These are phyloP conservation scores for Halenospora varia DNA, from an alignment of 495 filamentous ascomycete genomes.

Conservation along the genomic window DNA sequence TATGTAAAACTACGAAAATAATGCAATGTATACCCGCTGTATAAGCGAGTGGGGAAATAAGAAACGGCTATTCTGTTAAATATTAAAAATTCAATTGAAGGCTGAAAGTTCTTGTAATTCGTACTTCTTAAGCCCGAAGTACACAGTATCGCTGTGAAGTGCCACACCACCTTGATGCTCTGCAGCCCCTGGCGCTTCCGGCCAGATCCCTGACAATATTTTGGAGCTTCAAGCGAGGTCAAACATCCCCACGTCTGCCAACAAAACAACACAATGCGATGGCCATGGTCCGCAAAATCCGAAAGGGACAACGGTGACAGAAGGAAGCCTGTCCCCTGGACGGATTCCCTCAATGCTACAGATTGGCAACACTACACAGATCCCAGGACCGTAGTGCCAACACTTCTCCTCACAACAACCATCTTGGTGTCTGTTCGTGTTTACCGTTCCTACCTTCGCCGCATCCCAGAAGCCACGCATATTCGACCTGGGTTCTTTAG, in stretches of 20 bases:
- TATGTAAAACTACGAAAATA: not conserved
- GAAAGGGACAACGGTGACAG: conserved; percentile 18
- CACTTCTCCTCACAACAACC: conserved; percentile 63
- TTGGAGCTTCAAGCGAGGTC: not conserved
- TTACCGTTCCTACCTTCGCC: conserved; percentile 73
- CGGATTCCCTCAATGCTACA: conserved; percentile 44
- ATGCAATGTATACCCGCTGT: not conserved
- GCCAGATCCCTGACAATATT: not conserved
- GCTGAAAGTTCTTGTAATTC: not conserved
- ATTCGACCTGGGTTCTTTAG: conserved; percentile 69
- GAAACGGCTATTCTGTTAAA: too few species aligned
- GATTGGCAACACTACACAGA: conserved; percentile 68
- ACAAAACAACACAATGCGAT: conserved; percentile 23
- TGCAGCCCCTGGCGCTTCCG: too few species aligned
- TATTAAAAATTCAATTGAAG: too few species aligned
- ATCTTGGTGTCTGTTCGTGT: conserved; percentile 56
- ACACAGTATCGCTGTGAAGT: too few species aligned
- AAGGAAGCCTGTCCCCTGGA: conserved; percentile 42
- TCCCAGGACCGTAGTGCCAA: conserved; percentile 61
- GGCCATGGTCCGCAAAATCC: conserved; percentile 23
- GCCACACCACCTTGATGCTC: too few species aligned
- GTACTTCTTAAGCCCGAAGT: too few species aligned
- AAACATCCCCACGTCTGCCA: conserved; percentile 5
- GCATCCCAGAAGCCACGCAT: conserved; percentile 67
- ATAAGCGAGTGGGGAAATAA: not conserved